Evolutionary conservation across 495 filamentous ascomycete species (phyloP), one percentile per base, ranked within the genome.

Genomic region (Penicillium malachiteum): DNA sequence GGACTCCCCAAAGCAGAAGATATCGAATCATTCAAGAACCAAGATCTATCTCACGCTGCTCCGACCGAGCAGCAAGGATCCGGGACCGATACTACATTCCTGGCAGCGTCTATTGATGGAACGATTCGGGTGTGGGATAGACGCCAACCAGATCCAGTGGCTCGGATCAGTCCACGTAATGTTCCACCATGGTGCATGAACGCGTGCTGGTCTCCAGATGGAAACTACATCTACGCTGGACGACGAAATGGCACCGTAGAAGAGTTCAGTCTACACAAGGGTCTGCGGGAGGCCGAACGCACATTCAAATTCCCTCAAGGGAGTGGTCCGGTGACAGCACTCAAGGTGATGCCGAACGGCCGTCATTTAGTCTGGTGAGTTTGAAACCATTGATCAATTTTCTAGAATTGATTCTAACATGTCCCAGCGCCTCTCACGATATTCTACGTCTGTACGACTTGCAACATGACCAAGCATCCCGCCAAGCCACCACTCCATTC

Each of bases 121-220:
- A 87, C 86, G 3, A 84, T 97, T 52, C 85, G 89, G 21, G 77
- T 98, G 54, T 98, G 94, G 93, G 94, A 98, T 67, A 83, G 92
- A 39, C 84, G 94, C 14, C 80, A 87, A 58, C 82, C 80, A 11
- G 81, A 85, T 50, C 87, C 95, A 3, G 76, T 97, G 11, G 91
- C 95, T 31, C 81, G 84, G 35, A 91, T 97, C 47, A 77, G 75
- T 13, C 87, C 88, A 49, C 76, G 80, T 9, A 87, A 88, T 48
- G 85, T 87, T 7, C 92, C 95, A 3, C 94, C 92, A 8, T 98
- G 95, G 95, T 97, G 92, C 70, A 97, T 96, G 87, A 90, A 87
- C 57, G 91, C 91, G n/a, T 95, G 90, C 72, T 98, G 95, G 94
- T 92, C 87, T 56, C 92, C 92, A 2, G 89, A 96, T 71, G 94